phyloP scores from a whole-genome alignment of 2,329 filamentous ascomycete species.

The Cercospora zeina region DNA sequence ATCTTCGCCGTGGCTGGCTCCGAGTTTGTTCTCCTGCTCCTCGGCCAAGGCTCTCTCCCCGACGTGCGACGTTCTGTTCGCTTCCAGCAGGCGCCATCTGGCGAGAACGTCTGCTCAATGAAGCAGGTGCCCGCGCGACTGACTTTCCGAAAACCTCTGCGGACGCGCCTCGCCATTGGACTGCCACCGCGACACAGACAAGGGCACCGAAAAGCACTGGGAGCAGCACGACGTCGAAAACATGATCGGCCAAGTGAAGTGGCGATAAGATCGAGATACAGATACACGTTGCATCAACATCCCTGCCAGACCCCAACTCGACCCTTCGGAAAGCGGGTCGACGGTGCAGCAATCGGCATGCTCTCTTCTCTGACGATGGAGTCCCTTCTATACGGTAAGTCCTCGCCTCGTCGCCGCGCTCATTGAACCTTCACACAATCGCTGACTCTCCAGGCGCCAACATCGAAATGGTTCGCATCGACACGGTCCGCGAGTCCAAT shows the following conservation, averaged over 20 bases:
- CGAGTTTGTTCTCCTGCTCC: background rate
- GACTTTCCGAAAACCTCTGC: background rate
- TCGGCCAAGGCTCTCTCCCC: background rate
- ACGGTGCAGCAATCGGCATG: background rate
- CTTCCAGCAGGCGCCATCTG: background rate
- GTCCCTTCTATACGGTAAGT: conserved; percentile 17
- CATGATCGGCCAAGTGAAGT: background rate
- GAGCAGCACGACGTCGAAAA: background rate
- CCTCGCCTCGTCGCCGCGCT: background rate
- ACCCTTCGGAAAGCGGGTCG: background rate
- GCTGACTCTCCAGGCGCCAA: conserved; percentile 21
- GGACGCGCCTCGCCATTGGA: background rate
- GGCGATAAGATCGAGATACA: background rate
- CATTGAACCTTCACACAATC: background rate
- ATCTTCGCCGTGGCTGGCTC: background rate
- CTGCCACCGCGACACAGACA: background rate
- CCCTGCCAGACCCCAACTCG: background rate
- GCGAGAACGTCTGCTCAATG: background rate
- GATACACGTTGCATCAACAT: background rate
- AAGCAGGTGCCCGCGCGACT: background rate
- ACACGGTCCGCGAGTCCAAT: conserved; percentile 39
- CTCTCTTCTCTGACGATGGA: conserved; percentile 14
- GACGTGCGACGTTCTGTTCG: background rate
- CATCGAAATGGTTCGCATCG: conserved; percentile 32
- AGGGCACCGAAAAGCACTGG: background rate